Base-by-base conservation (phyloP, 1,284 basidiomycete genomes). In the Bjerkandera adusta region DNA sequence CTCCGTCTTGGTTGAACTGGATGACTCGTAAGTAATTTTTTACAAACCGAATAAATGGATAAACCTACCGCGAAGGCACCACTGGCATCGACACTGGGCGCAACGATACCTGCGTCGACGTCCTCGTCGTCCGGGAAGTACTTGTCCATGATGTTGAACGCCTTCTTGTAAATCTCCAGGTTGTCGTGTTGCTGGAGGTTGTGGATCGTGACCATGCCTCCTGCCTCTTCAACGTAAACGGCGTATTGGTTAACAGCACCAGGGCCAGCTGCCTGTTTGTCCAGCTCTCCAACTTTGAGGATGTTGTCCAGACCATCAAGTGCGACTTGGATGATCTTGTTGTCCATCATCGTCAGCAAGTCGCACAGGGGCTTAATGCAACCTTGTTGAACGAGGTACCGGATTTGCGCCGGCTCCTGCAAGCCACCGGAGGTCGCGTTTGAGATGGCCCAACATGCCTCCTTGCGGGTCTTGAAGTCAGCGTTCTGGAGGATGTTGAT, bases 101-200 rank as follows among this genome's bases (percentile, higher is more conserved):
- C 85, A 36, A 74, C 77, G 57, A 92, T 87, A 37, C 83, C 89
- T 38, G 88, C 84, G 61, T 90, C 89, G 16, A 83, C 82, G 40
- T 91, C 88, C 59, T 91, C 88, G 57, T 91, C 89, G 57, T 91
- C 88, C 27, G 89, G 88, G 83, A 92, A 90, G 71, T 89, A 92
- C 63, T 90, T 95, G 73, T 96, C 93, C 93, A 97, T 97, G 67
- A 98, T 97, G 70, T 94, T 96, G 82, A 97, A 99, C 52, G 95
- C 96, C 76, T 99, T 99, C 80, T 97, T 98, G 77, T 99, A 91
- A 63, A 99, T 99, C 63, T 99, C 96, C 68, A 98, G 71, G 72
- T 98, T 99, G 73, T 99, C 96, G 70, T 99, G 97, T 70, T 97
- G 94, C 72, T 99, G 97, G 53, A 99, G 82, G 70, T 97, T 96